phyloP scores from a whole-genome alignment of 2,329 filamentous ascomycete species.

The Thielaviopsis populi region DNA sequence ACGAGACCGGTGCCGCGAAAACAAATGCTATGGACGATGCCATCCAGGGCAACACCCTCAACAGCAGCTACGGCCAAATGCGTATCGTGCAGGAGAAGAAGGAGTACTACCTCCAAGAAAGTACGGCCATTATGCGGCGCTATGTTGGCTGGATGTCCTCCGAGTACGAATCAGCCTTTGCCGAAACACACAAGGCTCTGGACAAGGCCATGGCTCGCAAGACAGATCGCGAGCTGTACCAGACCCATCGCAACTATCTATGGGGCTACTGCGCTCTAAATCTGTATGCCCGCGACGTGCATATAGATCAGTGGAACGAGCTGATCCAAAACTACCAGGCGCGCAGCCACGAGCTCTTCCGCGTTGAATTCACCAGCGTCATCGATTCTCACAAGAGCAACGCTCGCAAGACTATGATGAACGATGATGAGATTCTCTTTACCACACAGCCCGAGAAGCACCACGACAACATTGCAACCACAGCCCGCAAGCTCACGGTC shows the following conservation, averaged over 20 bases:
- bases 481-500: constrained; percentile 80
- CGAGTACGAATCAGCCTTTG: constrained; percentile 62
- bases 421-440: constrained; percentile 77
- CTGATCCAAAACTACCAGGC: constrained; percentile 69
- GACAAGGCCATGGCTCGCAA: constrained; percentile 47
- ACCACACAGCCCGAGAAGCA: constrained; percentile 74
- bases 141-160: constrained; percentile 69
- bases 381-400: constrained; percentile 65
- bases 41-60: constrained; percentile 38
- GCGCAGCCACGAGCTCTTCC: constrained; percentile 61
- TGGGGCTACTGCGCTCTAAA: constrained; percentile 84
- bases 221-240: constrained; percentile 61
- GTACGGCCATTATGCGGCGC: constrained; percentile 58
- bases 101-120: constrained; percentile 69
- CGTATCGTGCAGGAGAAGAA: constrained; percentile 88
- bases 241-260: constrained; percentile 52
- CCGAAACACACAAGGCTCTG: constrained; percentile 51
- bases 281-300: constrained; percentile 76
- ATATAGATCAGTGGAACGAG: constrained; percentile 64
- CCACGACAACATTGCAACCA: constrained; percentile 57
- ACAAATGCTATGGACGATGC: constrained; percentile 17
- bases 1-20: constrained; percentile 23
- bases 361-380: constrained; percentile 66
- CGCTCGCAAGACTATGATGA: constrained; percentile 56
- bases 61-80: constrained; percentile 75